Base-by-base conservation (phyloP, 164 flowering plant genomes). In the Dillenia turbinata region DNA sequence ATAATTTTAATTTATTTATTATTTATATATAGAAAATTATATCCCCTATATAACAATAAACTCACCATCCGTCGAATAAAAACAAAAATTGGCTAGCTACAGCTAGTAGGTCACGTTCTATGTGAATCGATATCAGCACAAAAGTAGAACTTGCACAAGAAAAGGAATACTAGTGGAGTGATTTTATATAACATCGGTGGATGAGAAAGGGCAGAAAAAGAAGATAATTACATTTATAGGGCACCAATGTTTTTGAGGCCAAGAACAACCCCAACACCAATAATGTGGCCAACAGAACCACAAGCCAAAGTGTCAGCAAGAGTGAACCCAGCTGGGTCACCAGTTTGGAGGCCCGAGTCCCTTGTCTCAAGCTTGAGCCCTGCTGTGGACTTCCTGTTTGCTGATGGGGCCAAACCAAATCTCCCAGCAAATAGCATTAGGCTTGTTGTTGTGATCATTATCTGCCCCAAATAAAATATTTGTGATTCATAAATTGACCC, bases 301-400 rank as follows among this genome's bases (percentile, higher is more conserved):
- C 97, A 93, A 0, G 96, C 98, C 82, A 89, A 75, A 40, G 97
- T 93, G 59, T 93, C 96, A 0, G 98, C 97, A 24, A 85, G 82
- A 3, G 97, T 90, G 73, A 93, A 90, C 5, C 97, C 98, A 54
- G 97, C 98, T 5, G 98, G 97, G 81, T 93, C 97, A n/a, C 92
- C 95, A 5, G 97, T 88, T 65, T 93, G 98, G 33, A 93, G 75
- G 0, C 98, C 97, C 0, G 98, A 90, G 56, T 90, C 96, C 84
- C 97, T 84, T 0, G 17, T 73, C 62, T 89, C 98, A 8, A 93
- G 86, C 82, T 87, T 87, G 69, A 93, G 65, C 5, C 97, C 97
- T 7, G 97, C 98, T 0, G 97, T 93, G 0, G 98, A 77, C 78
- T 83, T 90, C 85, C 92, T 79, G 84, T 93, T 93, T 14, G 98